Base-by-base conservation (phyloP, 768 basidiomycete species). In the Ramaria sp. region DNA sequence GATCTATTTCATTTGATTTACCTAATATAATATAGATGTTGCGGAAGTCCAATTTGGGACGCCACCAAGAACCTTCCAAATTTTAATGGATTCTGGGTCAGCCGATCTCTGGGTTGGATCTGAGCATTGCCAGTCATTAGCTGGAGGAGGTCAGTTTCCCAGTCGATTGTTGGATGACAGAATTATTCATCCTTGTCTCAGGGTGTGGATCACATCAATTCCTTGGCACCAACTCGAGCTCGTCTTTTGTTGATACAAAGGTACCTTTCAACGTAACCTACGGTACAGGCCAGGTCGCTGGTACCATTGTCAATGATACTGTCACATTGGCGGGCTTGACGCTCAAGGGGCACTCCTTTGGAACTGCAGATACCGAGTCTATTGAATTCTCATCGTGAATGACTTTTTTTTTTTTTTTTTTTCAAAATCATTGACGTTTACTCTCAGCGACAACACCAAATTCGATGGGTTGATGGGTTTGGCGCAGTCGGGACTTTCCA, bases 41-140 rank as follows among this genome's bases (percentile, higher is more conserved):
- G 69, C 69, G 3, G 66, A 67, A 27, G 60, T 86, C 10, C 75
- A 82, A 61, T 73, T 85, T 45, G 85, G 85, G n/a, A 83, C 80
- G 0, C 83, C 83, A 20, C 74, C 79, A 8, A 70, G 63, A 32
- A 62, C 76, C 57, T 85, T 79, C 61, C 62, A 69, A 27, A 64
- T 86, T 50, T 70, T 85, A 18, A 81, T 85, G 78, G 84, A 85
- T 64, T 81, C 79, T 30, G 84, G 84, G 27, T 80, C 78, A 12
- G 79, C 82, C 9, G 84, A 85, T 66, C 65, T 79, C 36, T 84
- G 82, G 81, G 81, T 83, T 28, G 78, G 78, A 13, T 65, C 72
- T 16, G 79, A 81, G 61, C 68, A 68, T 48, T 83, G 81, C 59
- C 43, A 58, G 48, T 66, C 66, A 5, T 45, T 57, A 27, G 57